Percentiles rank a stretch among this genome's conserved stretches.
These are phyloP conservation scores for Paracoccidioides brasiliensis DNA, from an alignment of 2,329 filamentous ascomycete species.

Conservation along the genomic window DNA sequence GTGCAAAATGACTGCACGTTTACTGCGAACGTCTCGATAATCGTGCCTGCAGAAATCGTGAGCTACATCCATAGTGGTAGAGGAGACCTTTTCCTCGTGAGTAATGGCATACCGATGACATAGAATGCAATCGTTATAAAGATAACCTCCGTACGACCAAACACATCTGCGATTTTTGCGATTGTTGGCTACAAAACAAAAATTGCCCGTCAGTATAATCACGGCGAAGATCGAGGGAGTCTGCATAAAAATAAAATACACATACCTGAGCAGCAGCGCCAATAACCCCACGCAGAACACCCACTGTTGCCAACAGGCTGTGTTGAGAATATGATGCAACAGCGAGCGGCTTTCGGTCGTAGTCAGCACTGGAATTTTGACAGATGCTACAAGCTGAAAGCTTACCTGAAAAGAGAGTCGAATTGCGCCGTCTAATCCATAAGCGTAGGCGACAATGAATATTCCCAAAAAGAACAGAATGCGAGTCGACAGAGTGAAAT, in stretches of 20 bases:
- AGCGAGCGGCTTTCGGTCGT: conserved; percentile 35
- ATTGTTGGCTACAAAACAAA: conserved; percentile 38
- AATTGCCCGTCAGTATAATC: background rate
- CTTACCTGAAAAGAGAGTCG: conserved; percentile 36
- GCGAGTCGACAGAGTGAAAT: conserved; percentile 42
- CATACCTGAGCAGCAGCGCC: conserved; percentile 42
- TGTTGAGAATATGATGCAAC: conserved; percentile 41
- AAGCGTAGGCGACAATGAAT: conserved; percentile 52
- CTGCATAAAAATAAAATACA: background rate
- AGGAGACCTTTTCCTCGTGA: background rate
- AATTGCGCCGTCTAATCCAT: conserved; percentile 47
- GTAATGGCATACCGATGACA: conserved; percentile 27
- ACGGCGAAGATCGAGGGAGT: background rate
- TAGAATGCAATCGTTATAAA: conserved; percentile 45
- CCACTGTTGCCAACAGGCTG: conserved; percentile 46
- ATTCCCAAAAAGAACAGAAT: conserved; percentile 46
- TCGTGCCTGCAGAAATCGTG: conserved; percentile 29
- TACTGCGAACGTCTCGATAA: conserved; percentile 42
- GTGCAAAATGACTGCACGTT: conserved; percentile 42
- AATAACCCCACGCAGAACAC: conserved; percentile 45
- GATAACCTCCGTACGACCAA: conserved; percentile 49
- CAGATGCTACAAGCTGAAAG: conserved; percentile 6
- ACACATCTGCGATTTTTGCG: conserved; percentile 50
- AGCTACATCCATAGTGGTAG: background rate
- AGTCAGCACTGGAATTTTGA: conserved; percentile 3